Evolutionary conservation across 78 protist species (phyloP), one percentile per base, ranked within the genome.

Genomic region (Corallochytrium limacisporum): DNA sequence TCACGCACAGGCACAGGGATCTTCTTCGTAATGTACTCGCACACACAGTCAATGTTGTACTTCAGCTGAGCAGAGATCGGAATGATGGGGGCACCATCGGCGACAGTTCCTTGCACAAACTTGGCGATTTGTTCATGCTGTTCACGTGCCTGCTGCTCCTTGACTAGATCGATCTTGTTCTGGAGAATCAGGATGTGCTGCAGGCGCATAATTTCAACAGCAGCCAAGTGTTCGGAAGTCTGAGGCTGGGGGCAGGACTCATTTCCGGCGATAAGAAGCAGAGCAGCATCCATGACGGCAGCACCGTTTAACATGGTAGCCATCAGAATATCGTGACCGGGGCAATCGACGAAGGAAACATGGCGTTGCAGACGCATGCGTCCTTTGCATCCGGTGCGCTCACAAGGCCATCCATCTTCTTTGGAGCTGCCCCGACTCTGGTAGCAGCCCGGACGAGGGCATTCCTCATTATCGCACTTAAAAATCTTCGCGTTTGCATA

Each of bases 301-400:
- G 99, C 99, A 24, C 99, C 99, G 92, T 89, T 95, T 40, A 98
- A 89, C 99, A 98, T 98, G 55, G 99, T 95, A 32, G 99, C 98
- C 99, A 98, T 98, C 53, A 98, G 94, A 36, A 97, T 88, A 61
- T 98, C 99, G 86, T 98, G 99, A 36, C 99, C 35, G 7, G 72
- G 68, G 29, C 75, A 69, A 56, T 69, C 66, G 10, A 53, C 65
- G 20, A 55, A 69, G 28, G 66, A 69, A 29, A 69, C 75, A 28
- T 69, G 75, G 24, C 67, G 69, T 8, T n/a, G 26, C 10, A 92
- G 47, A 26, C 75, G 51, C 73, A 77, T 59, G n/a, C 28, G 28
- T 26, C 83, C 89, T 26, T 81, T 88, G 66, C 97, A 92, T 15
- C 87, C 86, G 31, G 59, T 67, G 13, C 67, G 54, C 31, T 77